phyloP scores from a whole-genome alignment of 2,329 filamentous ascomycete genomes.

The Coniochaeta ligniaria region DNA sequence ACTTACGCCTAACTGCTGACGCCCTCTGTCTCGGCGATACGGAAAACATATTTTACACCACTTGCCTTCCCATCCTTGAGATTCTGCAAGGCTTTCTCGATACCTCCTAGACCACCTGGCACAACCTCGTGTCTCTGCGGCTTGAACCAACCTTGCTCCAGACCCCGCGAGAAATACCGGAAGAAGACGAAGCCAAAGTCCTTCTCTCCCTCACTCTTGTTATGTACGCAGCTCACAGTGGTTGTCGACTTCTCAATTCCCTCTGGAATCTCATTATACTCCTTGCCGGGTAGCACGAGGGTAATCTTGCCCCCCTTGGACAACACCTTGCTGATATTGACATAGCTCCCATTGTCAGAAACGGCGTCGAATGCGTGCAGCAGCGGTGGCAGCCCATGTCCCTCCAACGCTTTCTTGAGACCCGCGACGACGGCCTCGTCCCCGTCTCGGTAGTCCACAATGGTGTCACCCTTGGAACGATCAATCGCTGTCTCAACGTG shows the following conservation, averaged over 20 bases:
- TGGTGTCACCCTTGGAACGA: constrained; percentile 42
- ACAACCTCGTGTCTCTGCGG: constrained; percentile 44
- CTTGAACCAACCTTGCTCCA: constrained; percentile 41
- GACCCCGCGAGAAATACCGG: constrained; percentile 27
- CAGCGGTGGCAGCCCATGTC: constrained; percentile 23
- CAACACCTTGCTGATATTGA: constrained; percentile 37
- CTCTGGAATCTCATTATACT: constrained; percentile 17
- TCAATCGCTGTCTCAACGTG: constrained; percentile 48
- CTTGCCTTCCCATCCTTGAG: constrained; percentile 54
- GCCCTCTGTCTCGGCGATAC: constrained; percentile 22
- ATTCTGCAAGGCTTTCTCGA: constrained; percentile 44
- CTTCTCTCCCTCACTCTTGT: constrained; percentile 15
- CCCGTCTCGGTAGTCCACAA: constrained; percentile 55
- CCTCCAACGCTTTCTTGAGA: constrained; percentile 34
- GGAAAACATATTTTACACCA: constrained; percentile 58
- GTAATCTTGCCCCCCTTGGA: constrained; percentile 27
- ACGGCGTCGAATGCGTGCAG: constrained; percentile 51
- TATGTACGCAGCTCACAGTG: constrained; percentile 21
- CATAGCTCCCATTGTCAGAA: constrained; percentile 40
- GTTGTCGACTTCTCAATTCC: constrained; percentile 13
- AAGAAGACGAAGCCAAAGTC: constrained; percentile 24
- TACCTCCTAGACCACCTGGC: constrained; percentile 43
- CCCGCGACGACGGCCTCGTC: constrained; percentile 39
- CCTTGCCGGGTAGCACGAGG: constrained; percentile 25
- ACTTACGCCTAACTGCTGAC: constrained; percentile 1